These are phyloP conservation scores for Lactarius sp. DNA, from an alignment of 768 basidiomycete species.

Conservation along the genomic window DNA sequence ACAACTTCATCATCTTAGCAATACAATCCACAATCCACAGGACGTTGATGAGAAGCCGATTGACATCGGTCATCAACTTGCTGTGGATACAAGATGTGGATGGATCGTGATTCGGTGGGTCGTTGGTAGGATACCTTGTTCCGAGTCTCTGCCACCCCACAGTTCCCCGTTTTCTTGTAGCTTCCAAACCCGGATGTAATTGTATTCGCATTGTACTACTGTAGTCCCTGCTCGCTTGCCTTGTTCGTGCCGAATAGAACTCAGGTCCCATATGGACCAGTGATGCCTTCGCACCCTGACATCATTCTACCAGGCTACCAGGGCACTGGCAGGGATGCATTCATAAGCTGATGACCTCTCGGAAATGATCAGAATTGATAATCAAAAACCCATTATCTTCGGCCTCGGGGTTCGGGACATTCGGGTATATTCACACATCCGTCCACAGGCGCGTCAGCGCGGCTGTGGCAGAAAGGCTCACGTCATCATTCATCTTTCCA, in stretches of 20 bases:
- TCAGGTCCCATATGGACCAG: not conserved
- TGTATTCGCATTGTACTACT: not conserved
- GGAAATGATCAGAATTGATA: not conserved
- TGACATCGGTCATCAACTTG: not conserved
- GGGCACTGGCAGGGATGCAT: too few species aligned
- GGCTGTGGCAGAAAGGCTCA: conserved; percentile 4
- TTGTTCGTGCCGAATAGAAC: not conserved
- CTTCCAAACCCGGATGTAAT: not conserved
- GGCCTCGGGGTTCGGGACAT: conserved; percentile 1
- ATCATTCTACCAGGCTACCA: not conserved
- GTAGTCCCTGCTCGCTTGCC: conserved; percentile 1
- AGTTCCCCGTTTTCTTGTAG: not conserved
- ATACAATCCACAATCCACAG: conserved; percentile 3
- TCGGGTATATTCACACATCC: not conserved
- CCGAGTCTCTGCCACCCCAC: not conserved
- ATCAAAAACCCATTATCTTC: not conserved
- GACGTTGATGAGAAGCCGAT: not conserved
- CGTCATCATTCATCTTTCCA: conserved; percentile 13
- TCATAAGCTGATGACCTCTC: not conserved
- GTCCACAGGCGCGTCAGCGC: not conserved
- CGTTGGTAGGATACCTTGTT: not conserved
- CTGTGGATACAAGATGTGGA: conserved; percentile 1
- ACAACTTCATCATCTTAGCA: conserved; percentile 4
- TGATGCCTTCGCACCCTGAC: conserved; percentile 2
- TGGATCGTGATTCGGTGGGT: not conserved